These are phyloP conservation scores for Carpinus fangiana DNA, from an alignment of 306 rosid species.

Conservation along the genomic window DNA sequence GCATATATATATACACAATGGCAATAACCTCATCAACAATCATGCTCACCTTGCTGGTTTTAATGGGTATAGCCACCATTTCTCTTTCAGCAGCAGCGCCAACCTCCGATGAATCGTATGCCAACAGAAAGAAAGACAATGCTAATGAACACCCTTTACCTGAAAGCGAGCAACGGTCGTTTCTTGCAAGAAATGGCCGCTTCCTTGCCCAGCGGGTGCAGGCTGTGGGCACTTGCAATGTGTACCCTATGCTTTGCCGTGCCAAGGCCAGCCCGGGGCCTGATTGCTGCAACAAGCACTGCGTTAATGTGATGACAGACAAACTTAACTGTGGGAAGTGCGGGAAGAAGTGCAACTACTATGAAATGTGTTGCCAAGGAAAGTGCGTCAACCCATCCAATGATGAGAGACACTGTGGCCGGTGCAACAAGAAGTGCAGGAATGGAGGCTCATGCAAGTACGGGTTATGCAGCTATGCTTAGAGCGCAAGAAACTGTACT, in stretches of 20 bases:
- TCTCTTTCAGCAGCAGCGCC: slow-evolving; percentile 27
- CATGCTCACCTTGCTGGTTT: slow-evolving; percentile 28
- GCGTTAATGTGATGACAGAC: slow-evolving; percentile 42
- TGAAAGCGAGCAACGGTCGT: neutral
- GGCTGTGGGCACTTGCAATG: slow-evolving; percentile 37
- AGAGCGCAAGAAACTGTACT: too few relatives aligned
- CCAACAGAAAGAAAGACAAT: neutral
- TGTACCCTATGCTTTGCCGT: slow-evolving; percentile 38
- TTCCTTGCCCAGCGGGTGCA: slow-evolving; percentile 34
- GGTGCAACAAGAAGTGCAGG: slow-evolving; percentile 41
- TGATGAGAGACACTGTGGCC: neutral
- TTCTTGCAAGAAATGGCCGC: slow-evolving; percentile 29
- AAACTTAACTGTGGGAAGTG: slow-evolving; percentile 56
- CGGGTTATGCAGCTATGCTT: slow-evolving; percentile 70
- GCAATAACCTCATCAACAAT: slow-evolving; percentile 39
- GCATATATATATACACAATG: neutral
- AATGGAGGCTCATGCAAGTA: slow-evolving; percentile 38
- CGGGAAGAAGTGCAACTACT: slow-evolving; percentile 56
- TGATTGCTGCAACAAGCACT: slow-evolving; percentile 54
- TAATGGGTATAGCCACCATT: slow-evolving; percentile 44
- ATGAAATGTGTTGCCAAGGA: slow-evolving; percentile 56
- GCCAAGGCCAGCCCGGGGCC: slow-evolving; percentile 41
- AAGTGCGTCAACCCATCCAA: slow-evolving; percentile 49
- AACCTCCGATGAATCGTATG: neutral
- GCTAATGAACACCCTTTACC: too few relatives aligned